Percentiles rank a stretch among this genome's conserved stretches.
Evolutionary conservation across 179 eudicot species (phyloP).

Genomic region (Camellia oleifera): DNA sequence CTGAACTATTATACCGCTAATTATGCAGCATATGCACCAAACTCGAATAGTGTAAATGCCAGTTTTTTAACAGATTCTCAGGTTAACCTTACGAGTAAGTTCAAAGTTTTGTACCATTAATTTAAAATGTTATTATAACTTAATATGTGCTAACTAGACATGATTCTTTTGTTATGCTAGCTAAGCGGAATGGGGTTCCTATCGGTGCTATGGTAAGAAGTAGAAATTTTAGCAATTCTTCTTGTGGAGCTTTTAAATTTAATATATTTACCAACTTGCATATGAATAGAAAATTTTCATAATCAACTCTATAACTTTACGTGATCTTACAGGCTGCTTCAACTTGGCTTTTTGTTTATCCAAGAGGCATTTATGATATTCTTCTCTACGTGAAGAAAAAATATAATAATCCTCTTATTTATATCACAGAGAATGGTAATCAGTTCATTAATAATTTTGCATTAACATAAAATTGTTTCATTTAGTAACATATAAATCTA

Average conservation of each 20-base stretch:
- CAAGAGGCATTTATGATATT: too few species aligned
- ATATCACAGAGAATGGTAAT: slow-evolving; percentile 14
- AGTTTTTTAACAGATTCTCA: slow-evolving; percentile 1
- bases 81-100: neutral
- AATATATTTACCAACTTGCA: too few species aligned
- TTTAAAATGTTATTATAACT: neutral
- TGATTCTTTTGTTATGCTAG: neutral
- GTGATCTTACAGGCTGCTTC: neutral
- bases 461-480: neutral
- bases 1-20: slow-evolving; percentile 23
- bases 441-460: neutral
- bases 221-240: too few species aligned
- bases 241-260: too few species aligned
- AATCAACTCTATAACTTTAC: neutral
- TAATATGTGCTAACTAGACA: neutral
- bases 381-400: too few species aligned
- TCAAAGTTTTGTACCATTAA: neutral
- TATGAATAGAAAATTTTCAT: neutral
- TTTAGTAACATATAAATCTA: too few species aligned
- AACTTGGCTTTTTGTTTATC: neutral
- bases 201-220: too few species aligned
- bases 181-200: too few species aligned
- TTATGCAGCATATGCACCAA: slow-evolving; percentile 8
- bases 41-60: too few species aligned
- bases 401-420: too few species aligned